Conservation (phyloP, 495 filamentous ascomycete genomes). For the Daldinia grandis region DNA sequence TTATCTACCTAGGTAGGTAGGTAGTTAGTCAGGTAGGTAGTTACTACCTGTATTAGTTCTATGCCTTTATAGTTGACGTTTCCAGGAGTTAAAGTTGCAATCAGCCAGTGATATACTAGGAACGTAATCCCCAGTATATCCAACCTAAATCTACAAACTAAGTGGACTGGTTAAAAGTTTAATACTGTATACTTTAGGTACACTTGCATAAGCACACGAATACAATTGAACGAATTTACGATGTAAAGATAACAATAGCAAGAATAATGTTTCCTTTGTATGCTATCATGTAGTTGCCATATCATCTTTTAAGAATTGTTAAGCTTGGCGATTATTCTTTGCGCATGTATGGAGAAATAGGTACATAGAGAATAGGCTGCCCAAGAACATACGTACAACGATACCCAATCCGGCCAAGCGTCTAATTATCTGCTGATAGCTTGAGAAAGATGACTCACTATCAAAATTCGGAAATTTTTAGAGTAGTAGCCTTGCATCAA, state of each 20-base stretch:
- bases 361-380: conserved; percentile 20
- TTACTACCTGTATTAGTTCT: no score
- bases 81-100: no score
- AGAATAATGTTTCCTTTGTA: background rate
- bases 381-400: conserved; percentile 14
- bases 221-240: background rate
- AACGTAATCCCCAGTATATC: no score
- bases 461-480: background rate
- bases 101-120: no score
- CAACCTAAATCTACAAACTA: background rate
- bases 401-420: background rate
- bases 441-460: conserved; percentile 6
- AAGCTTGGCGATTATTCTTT: background rate
- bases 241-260: background rate
- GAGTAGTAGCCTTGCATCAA: conserved; percentile 30
- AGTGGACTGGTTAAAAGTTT: background rate
- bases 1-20: no score
- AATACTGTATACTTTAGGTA: no score
- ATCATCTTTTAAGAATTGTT: background rate
- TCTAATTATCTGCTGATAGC: conserved; percentile 11
- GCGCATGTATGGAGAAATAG: background rate
- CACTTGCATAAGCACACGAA: no score
- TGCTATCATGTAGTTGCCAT: background rate
- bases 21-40: no score
- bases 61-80: no score